Evolutionary conservation across 1,139 yeast species (phyloP).

Genomic region (Yamadazyma membranifaciens): DNA sequence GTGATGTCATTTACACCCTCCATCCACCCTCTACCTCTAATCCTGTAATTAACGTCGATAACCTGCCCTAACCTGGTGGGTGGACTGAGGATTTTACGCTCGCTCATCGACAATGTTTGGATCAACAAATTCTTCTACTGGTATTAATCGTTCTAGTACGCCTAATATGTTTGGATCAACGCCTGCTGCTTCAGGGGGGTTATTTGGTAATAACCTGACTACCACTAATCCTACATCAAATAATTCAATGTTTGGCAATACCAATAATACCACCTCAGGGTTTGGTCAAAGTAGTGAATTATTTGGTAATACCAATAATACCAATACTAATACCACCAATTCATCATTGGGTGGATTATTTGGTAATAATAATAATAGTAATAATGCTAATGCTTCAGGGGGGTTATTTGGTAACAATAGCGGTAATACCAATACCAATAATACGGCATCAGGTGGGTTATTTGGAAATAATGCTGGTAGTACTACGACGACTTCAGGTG

Average conservation of each 20-base stretch:
- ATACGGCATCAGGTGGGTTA: conserved; percentile 12
- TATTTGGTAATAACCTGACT: conserved; percentile 17
- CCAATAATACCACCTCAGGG: conserved; percentile 4
- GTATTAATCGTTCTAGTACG: background rate
- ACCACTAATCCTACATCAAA: background rate
- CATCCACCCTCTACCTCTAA: too few species aligned
- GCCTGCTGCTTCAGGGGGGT: conserved; percentile 14
- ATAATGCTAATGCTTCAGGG: conserved; percentile 6
- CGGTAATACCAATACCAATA: conserved; percentile 8
- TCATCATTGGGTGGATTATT: conserved; percentile 18
- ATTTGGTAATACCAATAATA: conserved; percentile 12
- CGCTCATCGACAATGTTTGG: conserved; percentile 7
- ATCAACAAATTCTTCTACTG: conserved; percentile 1
- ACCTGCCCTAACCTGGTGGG: background rate
- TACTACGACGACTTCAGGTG: conserved; percentile 12
- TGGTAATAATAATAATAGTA: conserved; percentile 8
- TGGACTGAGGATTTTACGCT: background rate
- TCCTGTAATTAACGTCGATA: background rate
- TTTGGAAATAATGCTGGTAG: conserved; percentile 12
- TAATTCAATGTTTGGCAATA: background rate
- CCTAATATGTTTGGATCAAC: background rate
- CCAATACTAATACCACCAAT: conserved; percentile 3
- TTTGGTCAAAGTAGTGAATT: conserved; percentile 1
- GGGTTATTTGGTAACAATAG: conserved; percentile 11
- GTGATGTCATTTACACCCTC: too few species aligned